These are phyloP conservation scores for Pseudogymnoascus sp. DNA, from an alignment of 2,329 filamentous ascomycete genomes.

Conservation along the genomic window DNA sequence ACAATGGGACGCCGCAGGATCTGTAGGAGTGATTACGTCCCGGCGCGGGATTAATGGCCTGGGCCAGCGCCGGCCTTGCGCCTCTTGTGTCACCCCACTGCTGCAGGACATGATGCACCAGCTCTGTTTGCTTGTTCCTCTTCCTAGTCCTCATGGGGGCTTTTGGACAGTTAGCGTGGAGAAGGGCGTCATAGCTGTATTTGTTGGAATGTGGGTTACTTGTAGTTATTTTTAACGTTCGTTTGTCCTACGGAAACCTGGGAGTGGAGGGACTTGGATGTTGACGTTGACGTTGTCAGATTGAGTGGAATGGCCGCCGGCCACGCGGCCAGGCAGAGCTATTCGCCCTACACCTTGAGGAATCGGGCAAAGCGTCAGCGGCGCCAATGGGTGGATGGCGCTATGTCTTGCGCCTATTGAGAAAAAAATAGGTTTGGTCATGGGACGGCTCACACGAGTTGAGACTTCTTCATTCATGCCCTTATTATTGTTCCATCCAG, in stretches of 20 bases:
- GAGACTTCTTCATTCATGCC: neutral
- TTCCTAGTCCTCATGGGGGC: neutral
- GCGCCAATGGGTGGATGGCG: neutral
- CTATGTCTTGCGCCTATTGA: neutral
- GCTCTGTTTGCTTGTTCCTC: neutral
- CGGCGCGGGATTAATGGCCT: neutral
- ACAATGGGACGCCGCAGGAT: neutral
- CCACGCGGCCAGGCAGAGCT: neutral
- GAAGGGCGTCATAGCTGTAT: neutral
- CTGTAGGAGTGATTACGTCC: neutral
- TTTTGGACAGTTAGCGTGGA: neutral
- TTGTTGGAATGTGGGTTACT: neutral
- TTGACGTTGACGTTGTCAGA: neutral
- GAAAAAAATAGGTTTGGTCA: neutral
- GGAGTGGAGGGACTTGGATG: neutral
- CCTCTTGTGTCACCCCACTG: neutral
- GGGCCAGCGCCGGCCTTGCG: neutral
- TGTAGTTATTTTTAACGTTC: neutral
- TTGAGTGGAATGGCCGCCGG: neutral
- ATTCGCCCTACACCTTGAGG: neutral
- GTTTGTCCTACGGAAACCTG: neutral
- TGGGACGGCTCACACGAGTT: neutral
- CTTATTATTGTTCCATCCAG: constrained; percentile 1
- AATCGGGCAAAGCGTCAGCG: neutral
- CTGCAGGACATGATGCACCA: neutral